A percentile compares a stretch with the other conserved stretches of the same genome.
Conservation (phyloP, 2,329 filamentous ascomycete genomes). For the Claviceps pazoutovae region DNA sequence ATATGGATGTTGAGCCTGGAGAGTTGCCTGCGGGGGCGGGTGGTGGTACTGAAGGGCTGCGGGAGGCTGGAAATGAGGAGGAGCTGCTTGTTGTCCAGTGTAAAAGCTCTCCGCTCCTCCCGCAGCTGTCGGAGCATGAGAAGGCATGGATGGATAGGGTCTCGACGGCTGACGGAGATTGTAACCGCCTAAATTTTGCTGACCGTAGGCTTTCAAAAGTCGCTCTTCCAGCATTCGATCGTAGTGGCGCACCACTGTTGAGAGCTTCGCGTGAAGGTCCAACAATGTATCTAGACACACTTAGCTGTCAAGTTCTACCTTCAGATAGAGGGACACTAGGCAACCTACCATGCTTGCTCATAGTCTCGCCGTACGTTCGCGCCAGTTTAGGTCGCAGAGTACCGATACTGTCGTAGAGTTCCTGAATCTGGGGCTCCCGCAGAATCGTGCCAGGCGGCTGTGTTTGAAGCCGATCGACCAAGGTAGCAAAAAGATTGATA, state of each 20-base stretch:
- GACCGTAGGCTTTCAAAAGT: conserved; percentile 80
- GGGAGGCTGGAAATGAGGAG: conserved; percentile 17
- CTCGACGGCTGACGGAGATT: conserved; percentile 39
- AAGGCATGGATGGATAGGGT: conserved; percentile 59
- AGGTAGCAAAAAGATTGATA: conserved; percentile 86
- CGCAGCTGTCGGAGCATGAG: conserved; percentile 31
- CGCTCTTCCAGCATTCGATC: conserved; percentile 96
- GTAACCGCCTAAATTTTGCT: conserved; percentile 58
- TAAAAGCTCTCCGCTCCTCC: conserved; percentile 70
- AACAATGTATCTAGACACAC: conserved; percentile 61
- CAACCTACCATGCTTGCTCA: conserved; percentile 89
- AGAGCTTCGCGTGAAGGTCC: conserved; percentile 87
- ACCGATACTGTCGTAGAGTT: conserved; percentile 96
- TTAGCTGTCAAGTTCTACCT: background rate
- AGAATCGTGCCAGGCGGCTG: conserved; percentile 91
- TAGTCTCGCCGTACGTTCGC: conserved; percentile 91
- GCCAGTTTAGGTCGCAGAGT: conserved; percentile 83
- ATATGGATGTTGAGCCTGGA: conserved; percentile 31
- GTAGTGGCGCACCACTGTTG: conserved; percentile 92
- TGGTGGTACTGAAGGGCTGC: conserved; percentile 11
- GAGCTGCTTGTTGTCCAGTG: conserved; percentile 50
- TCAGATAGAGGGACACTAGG: background rate
- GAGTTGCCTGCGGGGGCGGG: conserved; percentile 17
- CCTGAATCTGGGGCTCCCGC: conserved; percentile 94
- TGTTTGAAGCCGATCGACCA: conserved; percentile 88